Evolutionary conservation across 345 rosid species (phyloP), one percentile per base, ranked within the genome.

Genomic region (Salix koriyanagi): DNA sequence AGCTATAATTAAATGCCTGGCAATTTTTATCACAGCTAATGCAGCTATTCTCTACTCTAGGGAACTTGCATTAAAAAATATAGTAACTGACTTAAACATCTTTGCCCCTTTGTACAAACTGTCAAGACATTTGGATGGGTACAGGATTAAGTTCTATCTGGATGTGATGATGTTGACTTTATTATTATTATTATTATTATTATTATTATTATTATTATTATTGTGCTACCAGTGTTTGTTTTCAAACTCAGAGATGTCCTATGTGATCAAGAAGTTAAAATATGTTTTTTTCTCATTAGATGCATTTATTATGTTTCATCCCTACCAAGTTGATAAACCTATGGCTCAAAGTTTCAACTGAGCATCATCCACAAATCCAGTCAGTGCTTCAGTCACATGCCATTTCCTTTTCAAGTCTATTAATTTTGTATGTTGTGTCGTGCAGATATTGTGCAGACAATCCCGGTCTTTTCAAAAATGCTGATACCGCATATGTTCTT

Each of bases 401-500:
- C 32, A 36, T 74, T 58, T 13, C 32, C 58, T 34, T 18, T 23
- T 34, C 36, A 41, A 69, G 7, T 71, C 56, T 52, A 13, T 6
- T 41, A 18, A n/a, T 26, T 65, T 46, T 50, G 16, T 64, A 56
- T 65, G 25, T 34, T 69, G 67, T 46, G 41, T 83, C 68, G 80
- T 73, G 89, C 90, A 96, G 99, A 86, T 96, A 92, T 86, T 93
- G 97, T 82, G 96, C 98, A 76, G 92, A 93, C 83, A 93, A 93
- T 81, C 97, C 97, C 19, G 97, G 89, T 77, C 96, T 96, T 70
- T 92, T 93, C 85, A 90, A 90, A 85, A 96, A 96, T 84, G 97
- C 99, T 73, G 99, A 96, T 76, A 96, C 99, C 73, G 99, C 99
- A 56, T 96, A 96, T 87, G 95, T 96, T 86, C 99, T 96, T 83